Base-by-base conservation (phyloP, 495 filamentous ascomycete species). In the Penicillium maclennaniae region DNA sequence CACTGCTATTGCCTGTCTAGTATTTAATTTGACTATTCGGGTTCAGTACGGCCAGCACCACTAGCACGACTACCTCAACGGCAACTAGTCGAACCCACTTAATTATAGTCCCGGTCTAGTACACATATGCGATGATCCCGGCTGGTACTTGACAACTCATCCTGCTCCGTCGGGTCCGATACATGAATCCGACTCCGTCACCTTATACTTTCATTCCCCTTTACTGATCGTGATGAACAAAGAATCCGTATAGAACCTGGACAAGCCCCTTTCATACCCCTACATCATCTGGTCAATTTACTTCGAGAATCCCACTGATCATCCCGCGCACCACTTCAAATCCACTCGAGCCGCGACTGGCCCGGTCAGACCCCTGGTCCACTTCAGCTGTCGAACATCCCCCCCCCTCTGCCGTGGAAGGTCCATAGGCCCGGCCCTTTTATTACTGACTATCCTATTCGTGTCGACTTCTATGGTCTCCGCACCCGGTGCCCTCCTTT, bases 321-420 rank as follows among this genome's bases (percentile, higher is more conserved):
- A 34, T 34, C 31, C 31, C 39, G 38, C 9, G 36, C 46, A 49
- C 46, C 46, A 49, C 46, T 25, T 36, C 47, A 49, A 49, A 41
- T 23, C 23, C 37, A 49, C 25, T 14, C 21, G 46, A 23, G 36
- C 37, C 2, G 5, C 36, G 15, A 47, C 45, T 47, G 31, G 45
- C 47, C 23, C 37, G 47, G 40, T 49, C 47, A 31, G 23, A 21
- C 47, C 21, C 36, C 47, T 21, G 47, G 36, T 38, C 37, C 37
- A 41, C 47, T 28, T 49, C 37, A 49, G 23, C 47, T 49, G 47
- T 49, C 37, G 47, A 41, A 49, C 47, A 14, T 41, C 27, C 37
- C 47, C 46, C 36, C n/a, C n/a, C n/a, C n/a, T n/a, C n/a, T n/a
- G 36, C 36, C 25, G 45, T n/a, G 4, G 31, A 34, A 34, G 31